Conservation (phyloP, 2,329 filamentous ascomycete species). For the Mycocentrospora acerina region DNA sequence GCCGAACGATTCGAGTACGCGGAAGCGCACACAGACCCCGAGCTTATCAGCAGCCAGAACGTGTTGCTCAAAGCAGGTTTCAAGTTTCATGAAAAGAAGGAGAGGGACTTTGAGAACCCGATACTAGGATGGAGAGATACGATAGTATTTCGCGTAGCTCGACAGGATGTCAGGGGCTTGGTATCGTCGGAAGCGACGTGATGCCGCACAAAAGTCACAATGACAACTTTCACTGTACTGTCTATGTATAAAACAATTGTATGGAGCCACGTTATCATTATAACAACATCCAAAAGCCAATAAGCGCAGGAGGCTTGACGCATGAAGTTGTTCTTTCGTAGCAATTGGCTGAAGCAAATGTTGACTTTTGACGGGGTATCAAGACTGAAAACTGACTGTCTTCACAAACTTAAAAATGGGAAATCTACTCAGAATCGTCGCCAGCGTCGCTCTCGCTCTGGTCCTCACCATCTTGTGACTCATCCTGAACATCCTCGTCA, state of each 20-base stretch:
- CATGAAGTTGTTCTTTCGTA: no score
- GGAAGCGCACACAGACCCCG: constrained; percentile 50
- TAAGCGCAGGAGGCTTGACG: no score
- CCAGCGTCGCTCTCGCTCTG: constrained; percentile 15
- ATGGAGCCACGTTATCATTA: no score
- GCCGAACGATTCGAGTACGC: constrained; percentile 38
- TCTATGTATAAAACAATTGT: no score
- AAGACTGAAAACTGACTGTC: no score
- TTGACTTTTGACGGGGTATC: no score
- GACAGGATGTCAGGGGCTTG: constrained; percentile 9
- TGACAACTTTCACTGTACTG: no score
- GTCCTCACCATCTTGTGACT: constrained; percentile 16
- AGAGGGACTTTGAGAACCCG: constrained; percentile 42
- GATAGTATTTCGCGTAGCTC: constrained; percentile 36
- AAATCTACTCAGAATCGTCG: constrained; percentile 27
- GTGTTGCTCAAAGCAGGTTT: constrained; percentile 62
- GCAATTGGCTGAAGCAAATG: no score
- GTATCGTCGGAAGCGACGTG: no score
- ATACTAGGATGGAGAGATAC: constrained; percentile 39
- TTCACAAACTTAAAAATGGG: no score
- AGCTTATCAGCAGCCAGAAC: constrained; percentile 56
- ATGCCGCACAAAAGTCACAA: no score
- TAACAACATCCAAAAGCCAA: no score
- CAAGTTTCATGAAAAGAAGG: constrained; percentile 47
- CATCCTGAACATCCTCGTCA: constrained; percentile 6